phyloP scores from a whole-genome alignment of 495 filamentous ascomycete genomes.

The Penicillium subrubescens region DNA sequence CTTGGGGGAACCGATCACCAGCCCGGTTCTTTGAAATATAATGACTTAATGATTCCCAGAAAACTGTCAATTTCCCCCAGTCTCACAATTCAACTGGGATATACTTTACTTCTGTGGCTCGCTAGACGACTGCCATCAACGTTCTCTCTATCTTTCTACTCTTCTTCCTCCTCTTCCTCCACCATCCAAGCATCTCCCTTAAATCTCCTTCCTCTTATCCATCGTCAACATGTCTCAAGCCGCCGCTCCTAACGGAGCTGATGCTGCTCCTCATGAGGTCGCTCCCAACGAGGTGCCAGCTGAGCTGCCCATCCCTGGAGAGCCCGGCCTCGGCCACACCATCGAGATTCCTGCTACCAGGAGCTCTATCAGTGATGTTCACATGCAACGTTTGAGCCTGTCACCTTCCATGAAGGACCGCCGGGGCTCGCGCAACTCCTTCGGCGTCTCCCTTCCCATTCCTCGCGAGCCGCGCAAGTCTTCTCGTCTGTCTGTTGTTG shows the following conservation, averaged over 20 bases:
- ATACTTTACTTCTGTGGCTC: constrained; percentile 4
- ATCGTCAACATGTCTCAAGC: constrained; percentile 58
- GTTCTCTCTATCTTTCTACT: background rate
- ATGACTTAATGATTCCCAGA: constrained; percentile 12
- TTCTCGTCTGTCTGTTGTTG: constrained; percentile 55
- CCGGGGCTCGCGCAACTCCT: constrained; percentile 75
- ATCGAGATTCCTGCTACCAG: constrained; percentile 75
- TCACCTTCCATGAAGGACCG: constrained; percentile 67
- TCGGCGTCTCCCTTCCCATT: constrained; percentile 75
- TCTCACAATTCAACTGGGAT: background rate
- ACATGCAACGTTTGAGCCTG: constrained; percentile 73
- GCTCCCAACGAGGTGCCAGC: constrained; percentile 23
- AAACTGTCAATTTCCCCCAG: constrained; percentile 1
- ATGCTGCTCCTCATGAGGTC: constrained; percentile 41
- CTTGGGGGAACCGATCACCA: constrained; percentile 22
- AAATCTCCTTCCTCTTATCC: background rate
- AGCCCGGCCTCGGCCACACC: constrained; percentile 43
- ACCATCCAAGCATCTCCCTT: background rate
- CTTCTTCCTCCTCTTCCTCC: background rate
- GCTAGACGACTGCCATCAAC: constrained; percentile 4
- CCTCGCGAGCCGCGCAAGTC: constrained; percentile 70
- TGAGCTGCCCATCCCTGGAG: constrained; percentile 50
- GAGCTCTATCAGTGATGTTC: constrained; percentile 67
- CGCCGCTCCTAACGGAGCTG: constrained; percentile 54
- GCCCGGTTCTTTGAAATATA: constrained; percentile 7